Conservation (phyloP, 129 eudicot genomes). For the Pulicaria dysenterica region DNA sequence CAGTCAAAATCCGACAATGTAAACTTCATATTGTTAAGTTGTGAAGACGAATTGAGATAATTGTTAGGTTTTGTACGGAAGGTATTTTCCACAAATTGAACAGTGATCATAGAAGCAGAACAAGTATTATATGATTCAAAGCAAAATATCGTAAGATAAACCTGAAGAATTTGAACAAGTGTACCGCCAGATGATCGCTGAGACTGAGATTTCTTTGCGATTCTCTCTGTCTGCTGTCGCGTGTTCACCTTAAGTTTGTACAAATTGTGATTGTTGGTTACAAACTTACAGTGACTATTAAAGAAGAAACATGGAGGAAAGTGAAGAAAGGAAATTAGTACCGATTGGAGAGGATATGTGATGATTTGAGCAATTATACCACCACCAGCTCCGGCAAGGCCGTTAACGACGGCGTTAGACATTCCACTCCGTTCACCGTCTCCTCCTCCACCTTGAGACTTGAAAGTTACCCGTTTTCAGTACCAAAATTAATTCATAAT, state of each 20-base stretch:
- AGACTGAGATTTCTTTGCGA: constrained; percentile 50
- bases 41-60: neutral
- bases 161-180: constrained; percentile 80
- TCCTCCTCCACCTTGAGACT: neutral
- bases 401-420: constrained; percentile 89
- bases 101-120: constrained; percentile 6
- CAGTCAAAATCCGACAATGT: constrained; percentile 1
- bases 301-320: neutral
- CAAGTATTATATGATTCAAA: neutral
- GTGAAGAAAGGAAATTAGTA: constrained; percentile 14
- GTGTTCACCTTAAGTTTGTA: constrained; percentile 63
- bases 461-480: neutral
- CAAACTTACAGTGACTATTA: neutral
- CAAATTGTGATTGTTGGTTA: neutral
- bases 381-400: constrained; percentile 97
- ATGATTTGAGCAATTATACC: constrained; percentile 89
- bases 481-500: no score
- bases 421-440: constrained; percentile 32
- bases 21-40: neutral
- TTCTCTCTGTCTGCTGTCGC: constrained; percentile 93
- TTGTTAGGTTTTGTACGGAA: neutral
- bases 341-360: constrained; percentile 97
- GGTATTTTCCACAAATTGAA: neutral
- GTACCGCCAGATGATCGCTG: constrained; percentile 47
- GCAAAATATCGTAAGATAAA: constrained; percentile 19